Evolutionary conservation across 495 filamentous ascomycete species (phyloP).

Genomic region (Aspergillus incahuasiensis): DNA sequence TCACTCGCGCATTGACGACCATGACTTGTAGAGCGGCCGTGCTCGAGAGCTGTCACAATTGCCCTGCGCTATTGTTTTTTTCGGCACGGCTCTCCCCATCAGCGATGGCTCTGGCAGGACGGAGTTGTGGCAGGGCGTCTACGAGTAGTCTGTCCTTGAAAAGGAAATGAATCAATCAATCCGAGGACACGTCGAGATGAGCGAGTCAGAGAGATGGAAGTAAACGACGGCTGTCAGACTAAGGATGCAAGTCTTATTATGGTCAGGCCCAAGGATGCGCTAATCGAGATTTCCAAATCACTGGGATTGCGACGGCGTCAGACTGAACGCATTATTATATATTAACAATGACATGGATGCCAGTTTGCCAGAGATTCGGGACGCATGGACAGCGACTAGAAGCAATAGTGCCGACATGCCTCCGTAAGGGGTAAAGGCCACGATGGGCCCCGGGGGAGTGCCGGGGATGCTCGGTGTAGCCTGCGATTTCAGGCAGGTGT

Average conservation of each 20-base stretch:
- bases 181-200: too few species aligned
- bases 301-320: not conserved
- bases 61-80: constrained; percentile 13
- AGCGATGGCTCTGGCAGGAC: too few species aligned
- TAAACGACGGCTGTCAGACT: too few species aligned
- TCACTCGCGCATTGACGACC: not conserved
- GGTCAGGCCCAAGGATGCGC: not conserved
- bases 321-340: not conserved
- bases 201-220: too few species aligned
- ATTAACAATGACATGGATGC: not conserved
- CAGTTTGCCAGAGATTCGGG: constrained; percentile 17
- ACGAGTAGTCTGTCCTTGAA: too few species aligned
- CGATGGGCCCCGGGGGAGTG: not conserved
- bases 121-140: too few species aligned
- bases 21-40: not conserved
- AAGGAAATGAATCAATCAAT: too few species aligned
- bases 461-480: not conserved
- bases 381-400: not conserved
- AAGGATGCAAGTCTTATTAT: too few species aligned
- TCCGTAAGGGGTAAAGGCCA: not conserved
- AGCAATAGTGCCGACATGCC: constrained; percentile 5
- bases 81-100: constrained; percentile 1
- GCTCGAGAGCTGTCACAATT: constrained; percentile 16
- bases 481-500: not conserved
- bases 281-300: constrained; percentile 19